These are phyloP conservation scores for Ploettnerulaceae sp. DNA, from an alignment of 2,329 filamentous ascomycete genomes.

Conservation along the genomic window DNA sequence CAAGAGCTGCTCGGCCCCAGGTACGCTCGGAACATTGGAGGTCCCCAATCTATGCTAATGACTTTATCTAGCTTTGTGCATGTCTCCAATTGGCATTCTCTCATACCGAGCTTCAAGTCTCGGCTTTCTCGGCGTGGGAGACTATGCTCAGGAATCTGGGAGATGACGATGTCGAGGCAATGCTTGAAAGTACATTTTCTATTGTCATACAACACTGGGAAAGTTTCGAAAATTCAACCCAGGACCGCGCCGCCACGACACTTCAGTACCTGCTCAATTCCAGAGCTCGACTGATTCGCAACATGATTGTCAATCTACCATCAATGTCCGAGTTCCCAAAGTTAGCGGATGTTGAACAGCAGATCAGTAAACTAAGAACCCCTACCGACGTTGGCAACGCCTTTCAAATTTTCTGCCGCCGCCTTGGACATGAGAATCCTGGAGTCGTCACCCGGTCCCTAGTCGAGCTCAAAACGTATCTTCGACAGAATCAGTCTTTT, in stretches of 20 bases:
- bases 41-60: not conserved
- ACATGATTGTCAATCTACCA: slow-evolving; percentile 70
- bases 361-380: slow-evolving; percentile 59
- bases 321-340: slow-evolving; percentile 67
- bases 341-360: slow-evolving; percentile 61
- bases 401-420: slow-evolving; percentile 65
- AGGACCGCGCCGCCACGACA: slow-evolving; percentile 54
- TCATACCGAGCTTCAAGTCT: slow-evolving; percentile 66
- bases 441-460: slow-evolving; percentile 81
- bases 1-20: slow-evolving; percentile 79
- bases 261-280: slow-evolving; percentile 44
- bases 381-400: slow-evolving; percentile 61
- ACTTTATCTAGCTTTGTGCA: slow-evolving; percentile 68
- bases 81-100: slow-evolving; percentile 81
- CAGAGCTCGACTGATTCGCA: slow-evolving; percentile 47
- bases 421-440: slow-evolving; percentile 77
- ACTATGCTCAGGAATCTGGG: slow-evolving; percentile 70
- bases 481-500: slow-evolving; percentile 68
- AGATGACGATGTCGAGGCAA: slow-evolving; percentile 70
- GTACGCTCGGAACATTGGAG: slow-evolving; percentile 51
- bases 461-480: slow-evolving; percentile 67
- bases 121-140: slow-evolving; percentile 80
- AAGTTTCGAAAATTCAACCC: slow-evolving; percentile 56
- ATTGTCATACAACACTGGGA: slow-evolving; percentile 80
- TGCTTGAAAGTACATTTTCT: slow-evolving; percentile 86